These are phyloP conservation scores for Ampelocalamus luodianensis DNA, from an alignment of 176 grass and related monocot species.

Conservation along the genomic window DNA sequence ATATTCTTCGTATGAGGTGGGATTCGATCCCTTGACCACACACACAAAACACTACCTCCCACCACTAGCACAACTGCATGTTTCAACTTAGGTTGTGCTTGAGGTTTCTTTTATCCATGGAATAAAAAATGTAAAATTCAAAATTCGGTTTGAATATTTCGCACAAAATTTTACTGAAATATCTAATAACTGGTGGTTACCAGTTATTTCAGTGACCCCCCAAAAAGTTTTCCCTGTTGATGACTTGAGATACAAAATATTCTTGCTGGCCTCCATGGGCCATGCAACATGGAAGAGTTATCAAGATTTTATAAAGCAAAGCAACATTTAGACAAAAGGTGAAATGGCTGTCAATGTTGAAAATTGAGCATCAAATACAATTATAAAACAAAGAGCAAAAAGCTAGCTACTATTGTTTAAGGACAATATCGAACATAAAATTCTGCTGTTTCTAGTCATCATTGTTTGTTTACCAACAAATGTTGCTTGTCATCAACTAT, in stretches of 20 bases:
- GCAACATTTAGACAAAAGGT: background rate
- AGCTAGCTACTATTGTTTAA: background rate
- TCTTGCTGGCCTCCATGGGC: background rate
- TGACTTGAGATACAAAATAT: background rate
- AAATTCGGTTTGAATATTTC: background rate
- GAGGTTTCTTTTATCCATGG: background rate
- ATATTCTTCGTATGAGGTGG: background rate
- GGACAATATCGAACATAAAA: background rate
- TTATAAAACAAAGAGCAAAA: background rate
- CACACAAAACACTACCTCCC: background rate
- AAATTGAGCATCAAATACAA: background rate
- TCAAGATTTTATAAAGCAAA: conserved; percentile 9
- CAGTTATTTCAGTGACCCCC: background rate
- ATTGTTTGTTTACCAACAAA: conserved; percentile 3
- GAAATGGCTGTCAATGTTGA: background rate
- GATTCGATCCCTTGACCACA: background rate
- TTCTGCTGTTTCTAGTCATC: background rate
- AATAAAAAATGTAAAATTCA: background rate
- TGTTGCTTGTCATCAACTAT: background rate
- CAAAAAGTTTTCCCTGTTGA: background rate
- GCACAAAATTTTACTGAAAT: background rate
- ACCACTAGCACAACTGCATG: background rate
- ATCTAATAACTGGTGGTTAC: background rate
- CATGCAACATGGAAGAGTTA: conserved; percentile 5
- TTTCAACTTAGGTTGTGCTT: background rate